These are phyloP conservation scores for Hypholoma sublateritium DNA, from an alignment of 768 basidiomycete genomes.

Conservation along the genomic window DNA sequence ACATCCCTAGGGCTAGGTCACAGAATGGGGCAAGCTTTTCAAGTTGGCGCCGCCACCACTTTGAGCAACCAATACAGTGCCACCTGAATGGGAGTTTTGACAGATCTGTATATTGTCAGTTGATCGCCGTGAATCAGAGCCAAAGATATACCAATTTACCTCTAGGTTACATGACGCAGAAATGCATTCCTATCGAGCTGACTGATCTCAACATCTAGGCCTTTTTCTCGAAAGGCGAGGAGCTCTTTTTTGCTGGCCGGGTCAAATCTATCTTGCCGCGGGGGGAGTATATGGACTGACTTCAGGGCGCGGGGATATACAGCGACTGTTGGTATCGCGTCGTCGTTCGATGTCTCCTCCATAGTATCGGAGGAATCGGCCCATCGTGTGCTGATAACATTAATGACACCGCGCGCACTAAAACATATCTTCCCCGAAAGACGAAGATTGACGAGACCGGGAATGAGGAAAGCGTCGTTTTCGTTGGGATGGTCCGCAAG, in stretches of 20 bases:
- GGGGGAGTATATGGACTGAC: slow-evolving; percentile 6
- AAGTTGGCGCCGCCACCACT: no score
- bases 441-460: neutral
- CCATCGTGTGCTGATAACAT: slow-evolving; percentile 5
- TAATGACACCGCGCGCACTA: neutral
- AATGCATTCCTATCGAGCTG: slow-evolving; percentile 4
- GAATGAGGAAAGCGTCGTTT: neutral
- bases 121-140: no score
- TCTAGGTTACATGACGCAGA: slow-evolving; percentile 6
- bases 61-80: no score
- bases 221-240: slow-evolving; percentile 1
- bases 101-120: no score
- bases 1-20: no score
- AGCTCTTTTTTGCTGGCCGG: neutral
- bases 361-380: neutral
- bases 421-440: slow-evolving; percentile 8
- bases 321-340: neutral
- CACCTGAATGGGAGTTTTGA: no score
- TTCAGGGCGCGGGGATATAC: neutral
- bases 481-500: neutral
- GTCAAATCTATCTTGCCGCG: slow-evolving; percentile 5
- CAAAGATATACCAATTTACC: no score
- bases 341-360: neutral
- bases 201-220: slow-evolving; percentile 1
- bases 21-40: no score